Evolutionary conservation across 2,329 filamentous ascomycete genomes (phyloP).

Genomic region (Hymenoscyphus linearis): DNA sequence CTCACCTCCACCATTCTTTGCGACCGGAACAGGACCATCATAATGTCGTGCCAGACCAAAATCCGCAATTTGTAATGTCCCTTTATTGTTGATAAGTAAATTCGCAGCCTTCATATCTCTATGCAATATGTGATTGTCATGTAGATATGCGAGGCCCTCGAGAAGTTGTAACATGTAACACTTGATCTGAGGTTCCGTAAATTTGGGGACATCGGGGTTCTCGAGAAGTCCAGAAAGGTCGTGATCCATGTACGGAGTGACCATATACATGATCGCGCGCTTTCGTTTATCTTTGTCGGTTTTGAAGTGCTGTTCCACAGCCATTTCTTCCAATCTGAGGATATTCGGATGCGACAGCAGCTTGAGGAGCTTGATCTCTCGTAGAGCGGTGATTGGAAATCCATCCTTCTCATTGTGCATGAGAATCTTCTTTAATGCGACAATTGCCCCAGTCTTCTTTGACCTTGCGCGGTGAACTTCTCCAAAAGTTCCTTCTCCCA

Average conservation of each 20-base stretch:
- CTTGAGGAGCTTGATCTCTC: constrained; percentile 96
- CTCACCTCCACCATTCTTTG: constrained; percentile 76
- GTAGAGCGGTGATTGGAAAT: constrained; percentile 96
- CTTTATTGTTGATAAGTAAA: constrained; percentile 88
- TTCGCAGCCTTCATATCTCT: constrained; percentile 99
- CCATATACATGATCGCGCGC: constrained; percentile 93
- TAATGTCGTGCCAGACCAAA: constrained; percentile 94
- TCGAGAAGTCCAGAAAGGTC: constrained; percentile 95
- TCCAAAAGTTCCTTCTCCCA: constrained; percentile 96
- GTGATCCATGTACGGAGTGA: constrained; percentile 97
- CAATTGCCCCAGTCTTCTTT: constrained; percentile 65
- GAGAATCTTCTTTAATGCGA: constrained; percentile 96
- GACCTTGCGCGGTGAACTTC: constrained; percentile 89
- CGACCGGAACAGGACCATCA: constrained; percentile 72
- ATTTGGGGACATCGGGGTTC: constrained; percentile 75
- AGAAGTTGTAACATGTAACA: constrained; percentile 95
- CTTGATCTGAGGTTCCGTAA: constrained; percentile 89
- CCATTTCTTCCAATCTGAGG: constrained; percentile 88
- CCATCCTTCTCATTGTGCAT: constrained; percentile 99
- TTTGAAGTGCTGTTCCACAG: constrained; percentile 67
- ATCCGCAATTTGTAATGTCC: constrained; percentile 92
- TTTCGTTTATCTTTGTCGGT: constrained; percentile 63
- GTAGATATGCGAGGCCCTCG: constrained; percentile 83
- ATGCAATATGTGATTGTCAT: constrained; percentile 85
- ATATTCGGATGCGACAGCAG: constrained; percentile 89